A percentile compares a stretch with the other conserved stretches of the same genome.
These are phyloP conservation scores for Tolypocladium ovalisporum DNA, from an alignment of 2,329 filamentous ascomycete species.

Conservation along the genomic window DNA sequence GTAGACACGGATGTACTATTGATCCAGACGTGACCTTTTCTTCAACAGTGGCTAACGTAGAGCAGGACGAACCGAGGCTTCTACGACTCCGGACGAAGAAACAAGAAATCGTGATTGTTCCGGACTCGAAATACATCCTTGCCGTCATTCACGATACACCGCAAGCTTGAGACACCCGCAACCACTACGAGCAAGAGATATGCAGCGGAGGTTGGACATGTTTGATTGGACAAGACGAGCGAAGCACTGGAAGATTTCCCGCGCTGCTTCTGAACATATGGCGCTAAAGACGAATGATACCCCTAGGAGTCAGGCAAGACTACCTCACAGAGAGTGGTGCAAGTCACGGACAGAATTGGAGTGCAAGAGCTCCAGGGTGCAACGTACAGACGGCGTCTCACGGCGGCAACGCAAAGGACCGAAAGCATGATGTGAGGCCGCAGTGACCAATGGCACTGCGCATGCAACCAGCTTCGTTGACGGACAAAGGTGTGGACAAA, in stretches of 20 bases:
- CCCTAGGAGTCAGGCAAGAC: not conserved
- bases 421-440: not conserved
- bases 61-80: slow-evolving; percentile 64
- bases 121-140: slow-evolving; percentile 67
- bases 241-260: not conserved
- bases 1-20: slow-evolving; percentile 56
- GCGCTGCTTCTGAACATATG: not conserved
- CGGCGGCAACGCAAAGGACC: not conserved
- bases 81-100: slow-evolving; percentile 71
- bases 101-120: slow-evolving; percentile 75
- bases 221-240: not conserved
- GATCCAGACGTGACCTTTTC: too few relatives aligned
- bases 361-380: not conserved
- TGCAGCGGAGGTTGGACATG: not conserved
- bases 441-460: not conserved
- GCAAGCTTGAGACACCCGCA: slow-evolving; percentile 36
- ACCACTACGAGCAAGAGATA: not conserved
- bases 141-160: slow-evolving; percentile 77
- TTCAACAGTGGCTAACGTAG: slow-evolving; percentile 9
- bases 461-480: not conserved
- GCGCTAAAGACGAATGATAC: not conserved
- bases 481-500: not conserved
- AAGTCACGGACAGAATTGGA: not conserved
- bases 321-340: too few relatives aligned
- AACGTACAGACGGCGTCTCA: not conserved